phyloP scores from a whole-genome alignment of 441 rosid species.

The Erysimum cheiri region DNA sequence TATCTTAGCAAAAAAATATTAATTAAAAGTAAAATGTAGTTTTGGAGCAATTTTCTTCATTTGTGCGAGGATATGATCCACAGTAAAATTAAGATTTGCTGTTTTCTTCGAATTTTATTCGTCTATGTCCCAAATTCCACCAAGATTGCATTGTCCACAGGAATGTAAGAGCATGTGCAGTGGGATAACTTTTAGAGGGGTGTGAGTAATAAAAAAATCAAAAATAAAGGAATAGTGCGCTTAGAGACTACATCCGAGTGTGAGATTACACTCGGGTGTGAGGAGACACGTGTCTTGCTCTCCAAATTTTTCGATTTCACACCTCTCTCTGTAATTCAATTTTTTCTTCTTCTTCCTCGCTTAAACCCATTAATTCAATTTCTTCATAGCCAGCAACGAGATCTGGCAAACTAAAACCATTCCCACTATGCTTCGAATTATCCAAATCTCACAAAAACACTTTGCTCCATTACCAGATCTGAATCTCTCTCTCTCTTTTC shows the following conservation, averaged over 20 bases:
- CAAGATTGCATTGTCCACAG: not conserved
- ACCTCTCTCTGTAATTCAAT: no score
- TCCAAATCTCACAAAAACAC: slow-evolving; percentile 14
- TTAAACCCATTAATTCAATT: slow-evolving; percentile 54
- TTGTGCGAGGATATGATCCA: no score
- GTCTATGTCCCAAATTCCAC: slow-evolving; percentile 3
- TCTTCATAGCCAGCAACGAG: slow-evolving; percentile 7
- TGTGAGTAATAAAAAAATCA: no score
- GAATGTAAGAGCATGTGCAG: not conserved
- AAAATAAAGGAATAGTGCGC: no score
- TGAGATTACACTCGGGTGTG: no score
- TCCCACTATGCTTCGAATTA: slow-evolving; percentile 26
- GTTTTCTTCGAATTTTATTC: not conserved
- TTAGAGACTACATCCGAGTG: no score
- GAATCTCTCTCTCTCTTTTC: slow-evolving; percentile 13
- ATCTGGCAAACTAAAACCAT: not conserved
- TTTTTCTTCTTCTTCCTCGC: slow-evolving; percentile 24
- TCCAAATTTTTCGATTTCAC: no score
- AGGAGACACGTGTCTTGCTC: no score
- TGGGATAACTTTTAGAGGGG: no score
- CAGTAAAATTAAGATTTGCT: not conserved
- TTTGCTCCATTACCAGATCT: slow-evolving; percentile 35
- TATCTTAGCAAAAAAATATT: no score
- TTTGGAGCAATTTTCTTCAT: not conserved
- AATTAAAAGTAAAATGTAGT: not conserved